Conservation (phyloP, 345 rosid genomes). For the Rhizophora apiculata region DNA sequence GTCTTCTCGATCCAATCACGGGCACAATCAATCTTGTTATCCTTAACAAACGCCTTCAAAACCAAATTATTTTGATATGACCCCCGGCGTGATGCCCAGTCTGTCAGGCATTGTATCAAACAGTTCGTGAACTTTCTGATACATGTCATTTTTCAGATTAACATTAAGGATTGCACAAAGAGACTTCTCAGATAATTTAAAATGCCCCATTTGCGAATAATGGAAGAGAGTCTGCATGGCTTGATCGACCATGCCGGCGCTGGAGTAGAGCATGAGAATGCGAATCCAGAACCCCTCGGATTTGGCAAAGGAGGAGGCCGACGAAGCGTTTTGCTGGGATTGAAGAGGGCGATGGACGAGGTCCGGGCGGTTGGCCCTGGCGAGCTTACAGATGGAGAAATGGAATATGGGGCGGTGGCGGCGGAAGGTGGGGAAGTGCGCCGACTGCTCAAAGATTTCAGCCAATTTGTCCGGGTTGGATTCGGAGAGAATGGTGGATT, state of each 20-base stretch:
- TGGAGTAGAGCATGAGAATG: constrained; percentile 34
- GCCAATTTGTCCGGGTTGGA: constrained; percentile 31
- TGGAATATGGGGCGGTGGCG: constrained; percentile 39
- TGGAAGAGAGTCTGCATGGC: constrained; percentile 21
- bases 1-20: constrained; percentile 29
- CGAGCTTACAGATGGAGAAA: constrained; percentile 35
- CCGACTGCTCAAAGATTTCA: constrained; percentile 21
- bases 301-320: constrained; percentile 9
- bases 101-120: constrained; percentile 20
- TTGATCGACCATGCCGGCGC: constrained; percentile 29
- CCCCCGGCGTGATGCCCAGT: constrained; percentile 19
- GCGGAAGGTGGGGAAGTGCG: constrained; percentile 29
- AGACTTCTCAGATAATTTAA: constrained; percentile 24
- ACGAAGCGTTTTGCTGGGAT: constrained; percentile 4
- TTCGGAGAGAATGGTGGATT: constrained; percentile 31
- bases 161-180: constrained; percentile 30
- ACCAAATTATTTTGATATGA: constrained; percentile 28
- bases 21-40: constrained; percentile 18
- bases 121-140: constrained; percentile 14
- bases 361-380: constrained; percentile 30
- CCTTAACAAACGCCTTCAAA: constrained; percentile 27
- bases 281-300: constrained; percentile 40
- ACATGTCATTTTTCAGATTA: constrained; percentile 21
- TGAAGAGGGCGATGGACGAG: constrained; percentile 27
- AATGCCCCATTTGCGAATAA: constrained; percentile 12